Percentiles rank a stretch among this genome's conserved stretches.
These are phyloP conservation scores for Micromonas commoda DNA, from an alignment of 139 green algal species.

Conservation along the genomic window DNA sequence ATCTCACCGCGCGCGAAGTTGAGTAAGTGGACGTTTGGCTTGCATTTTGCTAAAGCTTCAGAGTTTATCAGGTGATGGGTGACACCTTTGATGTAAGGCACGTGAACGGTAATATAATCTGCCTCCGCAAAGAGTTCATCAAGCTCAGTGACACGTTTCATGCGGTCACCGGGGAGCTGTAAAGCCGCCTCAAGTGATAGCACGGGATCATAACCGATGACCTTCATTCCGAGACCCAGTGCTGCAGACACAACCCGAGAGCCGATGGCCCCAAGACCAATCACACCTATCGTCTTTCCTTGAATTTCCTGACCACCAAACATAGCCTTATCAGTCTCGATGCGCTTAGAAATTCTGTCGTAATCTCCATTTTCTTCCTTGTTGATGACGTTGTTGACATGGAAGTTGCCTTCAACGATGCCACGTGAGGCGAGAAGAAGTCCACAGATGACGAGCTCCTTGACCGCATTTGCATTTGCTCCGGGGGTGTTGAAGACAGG, in stretches of 20 bases:
- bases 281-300: slow-evolving; percentile 52
- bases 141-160: slow-evolving; percentile 39
- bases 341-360: slow-evolving; percentile 44
- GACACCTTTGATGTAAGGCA: slow-evolving; percentile 38
- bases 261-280: slow-evolving; percentile 50
- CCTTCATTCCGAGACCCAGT: slow-evolving; percentile 51
- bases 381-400: slow-evolving; percentile 47
- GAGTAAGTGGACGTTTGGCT: slow-evolving; percentile 46
- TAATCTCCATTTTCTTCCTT: slow-evolving; percentile 49
- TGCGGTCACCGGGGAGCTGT: slow-evolving; percentile 49
- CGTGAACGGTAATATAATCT: slow-evolving; percentile 51
- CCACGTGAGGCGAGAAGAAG: slow-evolving; percentile 47
- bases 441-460: slow-evolving; percentile 48
- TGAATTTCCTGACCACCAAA: slow-evolving; percentile 52
- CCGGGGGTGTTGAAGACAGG: slow-evolving; percentile 56
- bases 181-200: slow-evolving; percentile 49
- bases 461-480: slow-evolving; percentile 54
- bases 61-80: slow-evolving; percentile 54
- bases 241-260: slow-evolving; percentile 47
- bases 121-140: slow-evolving; percentile 45
- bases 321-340: slow-evolving; percentile 53
- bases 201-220: slow-evolving; percentile 52
- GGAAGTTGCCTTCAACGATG: slow-evolving; percentile 46
- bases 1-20: slow-evolving; percentile 55
- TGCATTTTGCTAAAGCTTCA: slow-evolving; percentile 43